Evolutionary conservation across 1,139 yeast species (phyloP).

Genomic region (Yamadazyma songkhlaensis): DNA sequence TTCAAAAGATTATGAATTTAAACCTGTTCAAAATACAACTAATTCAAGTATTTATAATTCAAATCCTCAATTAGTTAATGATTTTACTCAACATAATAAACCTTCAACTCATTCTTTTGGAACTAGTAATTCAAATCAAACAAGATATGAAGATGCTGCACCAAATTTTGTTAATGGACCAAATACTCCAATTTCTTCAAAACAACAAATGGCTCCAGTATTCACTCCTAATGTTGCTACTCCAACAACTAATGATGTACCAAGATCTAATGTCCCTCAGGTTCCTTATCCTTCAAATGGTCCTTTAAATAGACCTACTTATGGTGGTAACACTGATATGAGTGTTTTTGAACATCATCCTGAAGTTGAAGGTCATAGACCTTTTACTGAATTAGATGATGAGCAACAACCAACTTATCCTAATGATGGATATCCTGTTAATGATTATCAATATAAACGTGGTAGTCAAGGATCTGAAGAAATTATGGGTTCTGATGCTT

Average conservation of each 20-base stretch:
- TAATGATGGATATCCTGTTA: not conserved
- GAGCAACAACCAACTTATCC: constrained; percentile 16
- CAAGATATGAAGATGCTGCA: constrained; percentile 19
- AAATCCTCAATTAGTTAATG: constrained; percentile 34
- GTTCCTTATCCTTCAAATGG: constrained; percentile 22
- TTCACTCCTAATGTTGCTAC: constrained; percentile 28
- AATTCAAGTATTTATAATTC: constrained; percentile 30
- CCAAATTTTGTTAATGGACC: constrained; percentile 28
- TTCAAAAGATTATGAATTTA: constrained; percentile 29
- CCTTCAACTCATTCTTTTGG: constrained; percentile 11
- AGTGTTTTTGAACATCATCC: constrained; percentile 47
- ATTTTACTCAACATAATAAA: constrained; percentile 26
- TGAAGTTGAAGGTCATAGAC: constrained; percentile 46
- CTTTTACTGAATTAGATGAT: constrained; percentile 45
- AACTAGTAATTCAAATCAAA: constrained; percentile 10
- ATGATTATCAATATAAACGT: constrained; percentile 7
- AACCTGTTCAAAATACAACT: constrained; percentile 13
- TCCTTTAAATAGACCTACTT: constrained; percentile 19
- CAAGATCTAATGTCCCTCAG: constrained; percentile 16
- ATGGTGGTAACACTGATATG: constrained; percentile 15
- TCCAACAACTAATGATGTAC: constrained; percentile 26
- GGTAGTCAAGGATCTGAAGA: constrained; percentile 17
- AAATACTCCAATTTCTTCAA: constrained; percentile 30
- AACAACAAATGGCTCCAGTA: constrained; percentile 33
- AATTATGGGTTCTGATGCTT: constrained; percentile 31